Evolutionary conservation across 768 basidiomycete species (phyloP).

Genomic region (Candolleomyces aberdarensis): DNA sequence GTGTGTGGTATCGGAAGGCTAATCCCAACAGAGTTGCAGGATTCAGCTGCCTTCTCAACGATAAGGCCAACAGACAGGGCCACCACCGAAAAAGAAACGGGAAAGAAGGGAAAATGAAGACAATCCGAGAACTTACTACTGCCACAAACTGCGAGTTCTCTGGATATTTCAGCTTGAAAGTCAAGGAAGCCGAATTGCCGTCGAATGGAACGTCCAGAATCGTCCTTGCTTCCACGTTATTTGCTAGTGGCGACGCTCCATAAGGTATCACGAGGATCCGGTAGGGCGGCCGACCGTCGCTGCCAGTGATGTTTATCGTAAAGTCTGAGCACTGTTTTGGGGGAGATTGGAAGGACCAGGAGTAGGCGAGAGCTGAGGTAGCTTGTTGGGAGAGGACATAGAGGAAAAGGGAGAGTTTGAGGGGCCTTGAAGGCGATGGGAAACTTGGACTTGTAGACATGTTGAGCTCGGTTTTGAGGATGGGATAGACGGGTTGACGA

Average conservation of each 20-base stretch:
- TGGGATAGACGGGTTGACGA: too few species aligned
- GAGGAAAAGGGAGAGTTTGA: not conserved
- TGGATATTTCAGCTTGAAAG: slow-evolving; percentile 63
- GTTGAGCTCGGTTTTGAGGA: too few species aligned
- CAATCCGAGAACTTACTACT: slow-evolving; percentile 51
- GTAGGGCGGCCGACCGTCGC: slow-evolving; percentile 63
- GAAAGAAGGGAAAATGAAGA: slow-evolving; percentile 2
- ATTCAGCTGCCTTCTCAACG: not conserved
- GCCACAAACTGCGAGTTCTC: slow-evolving; percentile 70
- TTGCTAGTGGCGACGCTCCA: slow-evolving; percentile 58
- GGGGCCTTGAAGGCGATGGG: not conserved
- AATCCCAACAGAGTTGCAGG: too few species aligned
- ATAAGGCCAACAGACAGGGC: not conserved
- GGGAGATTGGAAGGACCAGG: slow-evolving; percentile 41
- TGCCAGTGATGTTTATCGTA: slow-evolving; percentile 53
- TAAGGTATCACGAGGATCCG: slow-evolving; percentile 63
- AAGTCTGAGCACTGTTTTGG: slow-evolving; percentile 70
- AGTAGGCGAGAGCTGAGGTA: slow-evolving; percentile 31
- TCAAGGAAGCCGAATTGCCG: slow-evolving; percentile 34
- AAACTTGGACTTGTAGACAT: too few species aligned
- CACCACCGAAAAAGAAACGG: not conserved
- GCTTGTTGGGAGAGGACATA: slow-evolving; percentile 3
- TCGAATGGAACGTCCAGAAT: slow-evolving; percentile 56
- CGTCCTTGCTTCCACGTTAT: slow-evolving; percentile 60
- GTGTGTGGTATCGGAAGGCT: too few species aligned